These are phyloP conservation scores for Diaporthe ampelina DNA, from an alignment of 2,329 filamentous ascomycete species.

Conservation along the genomic window DNA sequence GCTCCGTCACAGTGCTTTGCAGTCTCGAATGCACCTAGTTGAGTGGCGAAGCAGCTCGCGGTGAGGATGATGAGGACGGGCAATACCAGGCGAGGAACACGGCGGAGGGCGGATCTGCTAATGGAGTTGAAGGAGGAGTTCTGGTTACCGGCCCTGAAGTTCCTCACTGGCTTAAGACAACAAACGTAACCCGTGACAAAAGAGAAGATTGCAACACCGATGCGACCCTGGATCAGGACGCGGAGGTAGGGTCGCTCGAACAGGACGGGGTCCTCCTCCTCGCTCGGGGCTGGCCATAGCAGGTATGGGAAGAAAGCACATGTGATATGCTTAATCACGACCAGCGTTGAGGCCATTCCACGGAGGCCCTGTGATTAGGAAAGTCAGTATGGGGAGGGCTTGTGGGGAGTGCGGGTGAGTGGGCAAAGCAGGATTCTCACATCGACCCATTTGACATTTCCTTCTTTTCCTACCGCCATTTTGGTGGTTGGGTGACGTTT, in stretches of 20 bases:
- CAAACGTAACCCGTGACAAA: conserved; percentile 42
- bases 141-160: conserved; percentile 39
- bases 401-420: not conserved
- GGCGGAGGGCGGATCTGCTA: conserved; percentile 41
- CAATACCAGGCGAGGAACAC: conserved; percentile 40
- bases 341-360: conserved; percentile 42
- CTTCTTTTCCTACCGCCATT: conserved; percentile 42
- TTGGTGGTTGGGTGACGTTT: conserved; percentile 41
- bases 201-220: conserved; percentile 42
- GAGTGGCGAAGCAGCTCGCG: conserved; percentile 39
- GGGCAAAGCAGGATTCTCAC: conserved; percentile 28
- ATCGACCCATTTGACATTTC: conserved; percentile 43
- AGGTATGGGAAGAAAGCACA: conserved; percentile 42
- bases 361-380: conserved; percentile 40
- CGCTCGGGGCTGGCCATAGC: conserved; percentile 39
- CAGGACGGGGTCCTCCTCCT: conserved; percentile 33
- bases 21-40: conserved; percentile 40
- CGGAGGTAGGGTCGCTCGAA: conserved; percentile 39
- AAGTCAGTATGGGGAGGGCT: conserved; percentile 72
- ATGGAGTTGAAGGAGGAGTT: conserved; percentile 41
- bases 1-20: conserved; percentile 39
- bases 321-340: conserved; percentile 41
- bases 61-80: conserved; percentile 40
- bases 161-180: conserved; percentile 39
- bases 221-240: conserved; percentile 41